phyloP scores from a whole-genome alignment of 1,139 yeast species.

The Yamadazyma sp. region DNA sequence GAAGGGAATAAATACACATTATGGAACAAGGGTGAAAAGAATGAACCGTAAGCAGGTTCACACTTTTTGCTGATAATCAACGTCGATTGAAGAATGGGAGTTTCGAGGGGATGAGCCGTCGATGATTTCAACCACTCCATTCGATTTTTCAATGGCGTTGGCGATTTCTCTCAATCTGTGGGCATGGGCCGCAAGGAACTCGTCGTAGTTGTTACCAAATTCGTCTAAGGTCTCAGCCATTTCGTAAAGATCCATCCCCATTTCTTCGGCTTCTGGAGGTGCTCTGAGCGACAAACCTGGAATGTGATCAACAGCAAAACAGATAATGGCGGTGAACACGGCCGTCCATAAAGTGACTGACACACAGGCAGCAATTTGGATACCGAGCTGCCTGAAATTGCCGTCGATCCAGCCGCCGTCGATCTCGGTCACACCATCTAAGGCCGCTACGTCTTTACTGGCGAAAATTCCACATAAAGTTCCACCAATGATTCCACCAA shows the following conservation, averaged over 20 bases:
- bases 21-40: not conserved
- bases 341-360: slow-evolving; percentile 82
- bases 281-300: slow-evolving; percentile 84
- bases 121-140: slow-evolving; percentile 18
- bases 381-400: slow-evolving; percentile 84
- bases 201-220: slow-evolving; percentile 26
- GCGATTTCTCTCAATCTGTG: slow-evolving; percentile 18
- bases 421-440: slow-evolving; percentile 62
- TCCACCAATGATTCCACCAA: slow-evolving; percentile 89
- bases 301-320: slow-evolving; percentile 71
- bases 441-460: slow-evolving; percentile 83
- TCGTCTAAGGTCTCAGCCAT: slow-evolving; percentile 32
- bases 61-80: slow-evolving; percentile 14
- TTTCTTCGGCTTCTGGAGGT: slow-evolving; percentile 78
- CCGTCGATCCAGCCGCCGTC: slow-evolving; percentile 94
- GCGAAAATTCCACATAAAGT: slow-evolving; percentile 88
- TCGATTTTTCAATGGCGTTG: slow-evolving; percentile 14
- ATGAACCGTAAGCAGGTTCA: not conserved
- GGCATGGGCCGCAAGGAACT: slow-evolving; percentile 20
- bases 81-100: slow-evolving; percentile 16
- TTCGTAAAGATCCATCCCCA: slow-evolving; percentile 50
- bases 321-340: slow-evolving; percentile 67
- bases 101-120: slow-evolving; percentile 18
- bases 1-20: not conserved
- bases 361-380: slow-evolving; percentile 83